Conservation (phyloP, 177 flowering plant genomes). For the Telopea speciosissima region DNA sequence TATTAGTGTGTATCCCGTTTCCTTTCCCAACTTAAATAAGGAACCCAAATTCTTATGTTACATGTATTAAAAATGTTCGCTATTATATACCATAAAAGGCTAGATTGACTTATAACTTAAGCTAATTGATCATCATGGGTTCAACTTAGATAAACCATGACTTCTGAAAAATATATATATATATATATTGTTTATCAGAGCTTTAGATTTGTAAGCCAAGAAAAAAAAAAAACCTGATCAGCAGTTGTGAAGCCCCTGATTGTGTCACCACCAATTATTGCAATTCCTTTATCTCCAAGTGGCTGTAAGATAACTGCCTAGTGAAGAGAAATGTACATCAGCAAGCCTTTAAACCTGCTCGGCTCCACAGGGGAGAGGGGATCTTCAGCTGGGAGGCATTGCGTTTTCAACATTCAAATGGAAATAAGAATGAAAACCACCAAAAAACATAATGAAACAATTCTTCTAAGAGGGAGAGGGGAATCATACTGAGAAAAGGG, state of each 20-base stretch:
- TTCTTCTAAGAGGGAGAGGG: not conserved
- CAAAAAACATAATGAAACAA: not conserved
- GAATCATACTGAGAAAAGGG: no score
- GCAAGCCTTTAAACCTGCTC: not conserved
- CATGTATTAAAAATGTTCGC: no score
- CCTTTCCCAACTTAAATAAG: no score
- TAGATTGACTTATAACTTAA: no score
- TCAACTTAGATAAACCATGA: not conserved
- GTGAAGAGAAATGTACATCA: conserved; percentile 14
- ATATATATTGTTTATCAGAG: not conserved
- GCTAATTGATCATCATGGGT: no score
- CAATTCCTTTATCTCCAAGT: conserved; percentile 75
- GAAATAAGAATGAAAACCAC: not conserved
- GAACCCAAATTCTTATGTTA: no score
- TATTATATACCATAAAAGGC: no score
- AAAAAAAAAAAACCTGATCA: conserved; percentile 72
- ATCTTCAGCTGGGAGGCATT: not conserved
- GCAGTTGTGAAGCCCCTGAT: conserved; percentile 82
- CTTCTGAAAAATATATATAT: no score
- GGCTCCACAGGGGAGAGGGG: not conserved
- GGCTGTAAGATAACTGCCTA: conserved; percentile 97
- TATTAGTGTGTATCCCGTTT: no score
- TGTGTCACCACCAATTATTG: conserved; percentile 81
- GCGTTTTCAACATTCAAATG: not conserved
- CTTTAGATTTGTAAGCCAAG: not conserved